A percentile compares a stretch with the other conserved stretches of the same genome.
Conservation (phyloP, 768 basidiomycete genomes). For the Suillus ampliporus region DNA sequence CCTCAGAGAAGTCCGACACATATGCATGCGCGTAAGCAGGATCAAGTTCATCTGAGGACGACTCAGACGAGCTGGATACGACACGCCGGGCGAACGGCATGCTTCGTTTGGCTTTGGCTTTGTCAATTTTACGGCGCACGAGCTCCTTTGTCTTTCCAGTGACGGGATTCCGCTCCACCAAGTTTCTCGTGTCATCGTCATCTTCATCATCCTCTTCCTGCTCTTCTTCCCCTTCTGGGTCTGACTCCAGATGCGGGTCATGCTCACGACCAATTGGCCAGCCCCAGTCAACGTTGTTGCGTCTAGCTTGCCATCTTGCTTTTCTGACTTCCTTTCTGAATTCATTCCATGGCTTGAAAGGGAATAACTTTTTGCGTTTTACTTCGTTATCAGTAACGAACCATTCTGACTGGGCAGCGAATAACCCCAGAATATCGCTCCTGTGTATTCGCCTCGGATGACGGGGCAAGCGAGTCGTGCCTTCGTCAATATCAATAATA, state of each 20-base stretch:
- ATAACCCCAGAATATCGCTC: conserved; percentile 54
- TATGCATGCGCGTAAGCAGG: conserved; percentile 41
- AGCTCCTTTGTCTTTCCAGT: conserved; percentile 29
- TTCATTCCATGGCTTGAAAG: conserved; percentile 51
- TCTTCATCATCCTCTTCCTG: conserved; percentile 4
- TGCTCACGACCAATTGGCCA: conserved; percentile 23
- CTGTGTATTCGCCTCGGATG: conserved; percentile 53
- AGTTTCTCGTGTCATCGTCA: background rate
- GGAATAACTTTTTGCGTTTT: conserved; percentile 38
- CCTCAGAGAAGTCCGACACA: conserved; percentile 64
- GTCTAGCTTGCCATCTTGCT: conserved; percentile 39
- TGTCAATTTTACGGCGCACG: conserved; percentile 28
- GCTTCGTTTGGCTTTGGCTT: conserved; percentile 15
- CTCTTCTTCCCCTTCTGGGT: conserved; percentile 14
- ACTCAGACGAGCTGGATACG: conserved; percentile 19
- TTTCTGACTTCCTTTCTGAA: conserved; percentile 46
- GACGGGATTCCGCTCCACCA: conserved; percentile 33
- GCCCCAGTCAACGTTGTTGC: conserved; percentile 29
- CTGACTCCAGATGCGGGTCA: conserved; percentile 9
- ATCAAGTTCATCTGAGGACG: conserved; percentile 26
- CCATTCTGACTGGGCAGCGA: conserved; percentile 66
- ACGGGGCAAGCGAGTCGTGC: conserved; percentile 39
- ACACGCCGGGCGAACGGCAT: background rate
- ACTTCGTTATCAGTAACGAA: conserved; percentile 53
- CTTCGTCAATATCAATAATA: conserved; percentile 38